Conservation (phyloP, 2,329 filamentous ascomycete species). For the Pestalotiopsis sp. region DNA sequence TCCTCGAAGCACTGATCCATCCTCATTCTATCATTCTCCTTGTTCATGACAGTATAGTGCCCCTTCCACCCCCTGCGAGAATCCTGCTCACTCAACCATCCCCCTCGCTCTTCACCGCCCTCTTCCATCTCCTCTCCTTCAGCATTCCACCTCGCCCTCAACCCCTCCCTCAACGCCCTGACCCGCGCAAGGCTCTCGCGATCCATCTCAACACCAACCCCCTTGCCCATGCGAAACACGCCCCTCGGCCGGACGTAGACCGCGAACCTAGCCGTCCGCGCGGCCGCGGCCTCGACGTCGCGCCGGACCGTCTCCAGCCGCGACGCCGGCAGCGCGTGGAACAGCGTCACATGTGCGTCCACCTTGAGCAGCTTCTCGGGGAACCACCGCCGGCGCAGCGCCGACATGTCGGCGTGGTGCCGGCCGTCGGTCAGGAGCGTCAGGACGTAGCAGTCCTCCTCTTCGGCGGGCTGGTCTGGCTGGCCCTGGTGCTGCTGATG, state of each 20-base stretch:
- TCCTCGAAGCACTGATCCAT: constrained; percentile 13
- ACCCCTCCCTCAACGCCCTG: constrained; percentile 11
- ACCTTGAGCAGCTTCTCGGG: constrained; percentile 17
- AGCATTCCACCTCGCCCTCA: constrained; percentile 8
- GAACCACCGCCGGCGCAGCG: constrained; percentile 17
- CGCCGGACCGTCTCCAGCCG: constrained; percentile 6
- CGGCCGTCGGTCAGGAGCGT: constrained; percentile 15
- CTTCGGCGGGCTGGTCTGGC: background rate
- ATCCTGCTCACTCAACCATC: constrained; percentile 19
- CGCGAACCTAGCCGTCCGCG: constrained; percentile 6
- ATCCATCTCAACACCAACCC: constrained; percentile 13
- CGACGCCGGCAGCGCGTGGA: constrained; percentile 20
- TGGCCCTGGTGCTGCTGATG: background rate
- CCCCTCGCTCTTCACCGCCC: background rate
- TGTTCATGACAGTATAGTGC: constrained; percentile 22
- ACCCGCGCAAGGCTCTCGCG: constrained; percentile 12
- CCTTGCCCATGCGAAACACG: constrained; percentile 14
- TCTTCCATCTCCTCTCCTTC: background rate
- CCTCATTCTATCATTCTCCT: constrained; percentile 14
- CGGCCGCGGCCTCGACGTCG: constrained; percentile 8
- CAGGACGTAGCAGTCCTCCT: constrained; percentile 18
- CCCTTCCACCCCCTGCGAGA: constrained; percentile 13
- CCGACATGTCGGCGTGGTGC: constrained; percentile 16
- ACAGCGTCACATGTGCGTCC: constrained; percentile 21
- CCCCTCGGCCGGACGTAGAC: constrained; percentile 7